A percentile compares a stretch with the other conserved stretches of the same genome.
Conservation (phyloP, 495 filamentous ascomycete genomes). For the Neurospora africana region DNA sequence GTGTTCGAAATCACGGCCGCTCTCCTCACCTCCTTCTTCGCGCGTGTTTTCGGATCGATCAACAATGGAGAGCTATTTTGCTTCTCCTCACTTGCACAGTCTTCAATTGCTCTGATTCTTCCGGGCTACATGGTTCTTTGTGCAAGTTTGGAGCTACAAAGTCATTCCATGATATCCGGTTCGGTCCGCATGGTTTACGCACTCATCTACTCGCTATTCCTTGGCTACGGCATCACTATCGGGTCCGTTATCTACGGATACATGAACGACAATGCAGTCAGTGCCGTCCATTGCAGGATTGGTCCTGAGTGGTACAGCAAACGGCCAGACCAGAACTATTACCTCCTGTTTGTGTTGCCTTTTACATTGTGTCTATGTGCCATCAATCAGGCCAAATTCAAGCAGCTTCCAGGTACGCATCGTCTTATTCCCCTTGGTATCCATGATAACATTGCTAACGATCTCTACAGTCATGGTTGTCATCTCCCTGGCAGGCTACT, state of each 20-base stretch:
- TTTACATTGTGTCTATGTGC: conserved; percentile 76
- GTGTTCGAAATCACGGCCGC: conserved; percentile 87
- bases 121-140: conserved; percentile 64
- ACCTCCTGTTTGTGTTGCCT: conserved; percentile 62
- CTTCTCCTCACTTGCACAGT: conserved; percentile 86
- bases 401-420: conserved; percentile 75
- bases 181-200: conserved; percentile 94
- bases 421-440: neutral
- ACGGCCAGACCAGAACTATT: conserved; percentile 50
- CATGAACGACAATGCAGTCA: conserved; percentile 64
- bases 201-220: conserved; percentile 88
- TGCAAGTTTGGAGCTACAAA: conserved; percentile 80
- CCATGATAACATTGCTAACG: neutral
- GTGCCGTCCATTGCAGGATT: conserved; percentile 53
- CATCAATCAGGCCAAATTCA: conserved; percentile 86
- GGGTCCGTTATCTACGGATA: conserved; percentile 84
- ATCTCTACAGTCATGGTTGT: conserved; percentile 49
- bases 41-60: conserved; percentile 80
- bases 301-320: conserved; percentile 29
- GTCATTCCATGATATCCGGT: conserved; percentile 73
- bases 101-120: conserved; percentile 83
- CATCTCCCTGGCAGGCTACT: conserved; percentile 76
- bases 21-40: conserved; percentile 80
- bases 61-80: conserved; percentile 63
- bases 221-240: conserved; percentile 95